Evolutionary conservation across 805 yeast species (phyloP), one percentile per base, ranked within the genome.

Genomic region (Tetrapisispora iriomotensis): DNA sequence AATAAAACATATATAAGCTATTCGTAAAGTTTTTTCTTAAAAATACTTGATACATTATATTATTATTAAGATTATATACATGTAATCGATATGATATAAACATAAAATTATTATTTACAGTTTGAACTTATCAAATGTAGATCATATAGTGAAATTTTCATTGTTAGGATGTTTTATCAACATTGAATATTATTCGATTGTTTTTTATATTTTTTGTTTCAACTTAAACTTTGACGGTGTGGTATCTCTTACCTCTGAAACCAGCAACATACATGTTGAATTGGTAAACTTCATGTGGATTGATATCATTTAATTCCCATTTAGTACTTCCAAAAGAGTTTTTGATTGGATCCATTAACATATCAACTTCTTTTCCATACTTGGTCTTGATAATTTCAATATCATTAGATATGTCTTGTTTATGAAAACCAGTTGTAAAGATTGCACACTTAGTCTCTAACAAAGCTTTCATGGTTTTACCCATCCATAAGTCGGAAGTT

Each of bases 211-310:
- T 22, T 21, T 14, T 12, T 15, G n/a, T n/a, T n/a, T n/a, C n/a
- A n/a, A n/a, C n/a, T 33, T 13, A 33, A 4, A 33, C 25, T 36
- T 60, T 54, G 48, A 83, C 71, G 30, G 96, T 95, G 54, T 88
- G 96, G 65, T 92, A 92, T 59, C 98, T 76, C 71, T 90, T 92
- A 49, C 98, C 97, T 66, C 98, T 79, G 62, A 88, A 75, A 9
- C 90, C 98, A 62, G 86, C 88, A 40, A 92, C 64, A 56, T 79
- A 77, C 69, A 84, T 87, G 67, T 92, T 92, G 58, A 84, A 82
- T 66, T 84, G 95, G 69, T 82, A 90, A 13, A 86, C 84, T 58
- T 90, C 96, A 24, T 88, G 90, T 18, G 97, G 97, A 59, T 86
- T 77, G 45, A 77, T 64, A 59, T 90, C 97, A 52, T 88, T 92